Conservation (phyloP, 2,329 filamentous ascomycete genomes). For the Phaeosphaeriaceae sp. region DNA sequence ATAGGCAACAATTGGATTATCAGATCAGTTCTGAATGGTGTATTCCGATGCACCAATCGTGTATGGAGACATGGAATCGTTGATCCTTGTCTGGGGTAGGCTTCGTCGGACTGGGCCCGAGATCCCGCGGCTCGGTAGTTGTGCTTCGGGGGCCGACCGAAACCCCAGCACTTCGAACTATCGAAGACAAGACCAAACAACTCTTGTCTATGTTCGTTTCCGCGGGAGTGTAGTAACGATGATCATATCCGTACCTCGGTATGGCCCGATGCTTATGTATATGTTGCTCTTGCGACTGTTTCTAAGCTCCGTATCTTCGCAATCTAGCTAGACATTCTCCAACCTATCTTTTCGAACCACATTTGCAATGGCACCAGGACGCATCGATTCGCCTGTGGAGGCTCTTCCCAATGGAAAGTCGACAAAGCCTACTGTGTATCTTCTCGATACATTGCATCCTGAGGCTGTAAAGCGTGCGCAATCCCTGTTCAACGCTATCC, state of each 20-base stretch:
- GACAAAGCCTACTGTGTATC: conserved; percentile 49
- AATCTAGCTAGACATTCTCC: background rate
- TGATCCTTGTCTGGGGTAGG: too few relatives aligned
- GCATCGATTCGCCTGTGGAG: conserved; percentile 10
- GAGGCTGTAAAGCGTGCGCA: conserved; percentile 46
- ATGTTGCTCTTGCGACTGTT: background rate
- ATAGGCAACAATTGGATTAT: background rate
- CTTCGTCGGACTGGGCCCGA: too few relatives aligned
- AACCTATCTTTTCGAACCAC: background rate
- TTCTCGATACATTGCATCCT: conserved; percentile 51
- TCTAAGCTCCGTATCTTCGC: background rate
- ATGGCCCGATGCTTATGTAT: too few relatives aligned
- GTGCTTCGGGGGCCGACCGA: too few relatives aligned
- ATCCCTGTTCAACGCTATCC: conserved; percentile 50
- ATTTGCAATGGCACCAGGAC: conserved; percentile 14
- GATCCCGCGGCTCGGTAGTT: too few relatives aligned
- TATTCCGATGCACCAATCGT: too few relatives aligned
- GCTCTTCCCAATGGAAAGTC: background rate
- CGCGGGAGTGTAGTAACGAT: too few relatives aligned
- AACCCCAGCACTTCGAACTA: too few relatives aligned
- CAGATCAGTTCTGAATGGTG: background rate
- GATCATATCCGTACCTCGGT: too few relatives aligned
- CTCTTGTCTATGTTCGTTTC: too few relatives aligned
- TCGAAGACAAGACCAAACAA: too few relatives aligned
- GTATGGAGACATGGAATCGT: too few relatives aligned